Evolutionary conservation across 352 stramenopile species (phyloP), one percentile per base, ranked within the genome.

Genomic region (Aphanomyces cochlioides): DNA sequence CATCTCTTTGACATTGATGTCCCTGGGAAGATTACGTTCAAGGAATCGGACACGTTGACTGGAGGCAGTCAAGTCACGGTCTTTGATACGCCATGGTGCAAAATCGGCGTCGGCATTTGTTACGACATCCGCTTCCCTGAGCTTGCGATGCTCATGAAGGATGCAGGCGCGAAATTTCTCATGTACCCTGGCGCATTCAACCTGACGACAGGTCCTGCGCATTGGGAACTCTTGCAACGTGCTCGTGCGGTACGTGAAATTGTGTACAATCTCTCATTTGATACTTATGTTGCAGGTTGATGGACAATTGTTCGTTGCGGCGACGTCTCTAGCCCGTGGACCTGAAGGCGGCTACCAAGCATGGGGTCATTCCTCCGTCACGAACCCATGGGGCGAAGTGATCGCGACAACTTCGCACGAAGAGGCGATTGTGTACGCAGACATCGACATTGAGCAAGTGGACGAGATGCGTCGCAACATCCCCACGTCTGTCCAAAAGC

Each of bases 1-100:
- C 97, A 99, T 79, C 80, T 99, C 6, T 99, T 99, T 79, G 97
- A 99, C 80, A 99, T 99, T 57, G 93, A 99, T 75, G 95, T 99
- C 47, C 98, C 98, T 1, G 97, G 97, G 59, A 97, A 97, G 57
- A 99, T 99, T 75, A 98, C 88, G 40, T 99, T 99, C 82, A 98
- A 98, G 82, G 98, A 99, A 82, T 99, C 93, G 47, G 97, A 99
- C 72, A 99, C 97, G 37, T 85, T 99, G 10, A 97, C 87, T 60
- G 79, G 91, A 3, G 98, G 98, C 66, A 87, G 98, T 74, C 74
- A 73, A 54, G 73, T 95, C 64, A 94, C 87, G 66, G 74, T 96
- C 54, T 93, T 94, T 66, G 85, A 96, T 75, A 96, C 88, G 56
- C 85, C 83, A 37, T 97, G 85, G 72, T 89, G 90, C 78, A 95